These are phyloP conservation scores for Aquilaria sinensis DNA, from an alignment of 345 rosid genomes.

Conservation along the genomic window DNA sequence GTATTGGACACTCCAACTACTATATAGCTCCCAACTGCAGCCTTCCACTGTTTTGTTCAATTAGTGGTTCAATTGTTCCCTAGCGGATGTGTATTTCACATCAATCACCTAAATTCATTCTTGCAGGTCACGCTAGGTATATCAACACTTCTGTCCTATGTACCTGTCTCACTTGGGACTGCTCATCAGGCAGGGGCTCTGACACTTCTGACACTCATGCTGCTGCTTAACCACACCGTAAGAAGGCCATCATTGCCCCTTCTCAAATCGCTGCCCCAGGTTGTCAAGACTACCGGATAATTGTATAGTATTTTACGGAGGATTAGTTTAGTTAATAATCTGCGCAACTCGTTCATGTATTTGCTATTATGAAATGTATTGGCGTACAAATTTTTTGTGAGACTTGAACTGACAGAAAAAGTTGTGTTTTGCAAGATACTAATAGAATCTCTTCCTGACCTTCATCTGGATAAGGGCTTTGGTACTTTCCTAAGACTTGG, in stretches of 20 bases:
- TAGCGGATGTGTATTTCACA: too few relatives aligned
- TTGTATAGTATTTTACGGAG: neutral
- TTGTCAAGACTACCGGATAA: conserved; percentile 30
- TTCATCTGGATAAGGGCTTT: too few relatives aligned
- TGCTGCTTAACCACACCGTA: conserved; percentile 74
- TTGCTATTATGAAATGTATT: too few relatives aligned
- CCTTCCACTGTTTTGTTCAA: too few relatives aligned
- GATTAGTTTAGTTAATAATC: too few relatives aligned
- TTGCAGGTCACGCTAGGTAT: conserved; percentile 76
- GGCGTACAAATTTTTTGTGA: too few relatives aligned
- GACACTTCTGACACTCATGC: conserved; percentile 68
- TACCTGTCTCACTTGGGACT: conserved; percentile 73
- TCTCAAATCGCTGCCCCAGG: conserved; percentile 73
- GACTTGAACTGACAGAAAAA: too few relatives aligned
- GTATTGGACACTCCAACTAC: conserved; percentile 20
- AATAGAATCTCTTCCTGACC: too few relatives aligned
- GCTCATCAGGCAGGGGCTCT: conserved; percentile 90
- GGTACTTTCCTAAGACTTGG: too few relatives aligned
- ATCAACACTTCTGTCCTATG: conserved; percentile 81
- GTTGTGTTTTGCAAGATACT: too few relatives aligned
- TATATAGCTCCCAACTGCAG: neutral
- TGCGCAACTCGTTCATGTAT: too few relatives aligned
- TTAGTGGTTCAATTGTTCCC: neutral
- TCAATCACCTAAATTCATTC: neutral
- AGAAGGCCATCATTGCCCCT: conserved; percentile 70